Evolutionary conservation across 805 yeast genomes (phyloP), one percentile per base, ranked within the genome.

Genomic region (Isabelozyma heimii): DNA sequence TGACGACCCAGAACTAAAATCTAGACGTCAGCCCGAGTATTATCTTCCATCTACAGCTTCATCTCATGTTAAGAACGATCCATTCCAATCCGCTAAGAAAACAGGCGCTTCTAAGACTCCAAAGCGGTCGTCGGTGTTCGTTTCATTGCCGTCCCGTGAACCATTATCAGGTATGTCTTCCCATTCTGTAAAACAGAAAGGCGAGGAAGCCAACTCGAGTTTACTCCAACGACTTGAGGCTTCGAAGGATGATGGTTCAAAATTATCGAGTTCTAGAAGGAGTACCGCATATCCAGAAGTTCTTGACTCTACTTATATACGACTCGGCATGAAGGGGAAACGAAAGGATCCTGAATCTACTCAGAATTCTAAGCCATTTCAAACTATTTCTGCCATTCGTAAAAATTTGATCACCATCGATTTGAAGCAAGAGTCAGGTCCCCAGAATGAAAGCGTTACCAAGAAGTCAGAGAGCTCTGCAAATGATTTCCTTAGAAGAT

Each of bases 121-220:
- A 2, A 62, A 61, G 37, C 48, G 72, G 37, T 58, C 67, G 9
- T 67, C 76, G 1, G 60, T 65, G 4, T 72, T 66, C 48, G 72
- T 69, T 1, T 57, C 74, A 13, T 51, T 72, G 15, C 77, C 77
- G 1, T 57, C 72, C 7, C 54, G 73, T 41, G 75, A 70, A 39
- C 77, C 77, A 4, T 60, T 72, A 15, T 56, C 64, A 14, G 60
- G 37, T 24, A 16, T 42, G 28, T 20, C 43, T 4, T 38, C 40
- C 5, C 43, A 40, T 9, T 40, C 43, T 6, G 27, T 6, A 20
- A 40, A 40, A 40, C 13, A 10, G 3, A 40, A 40, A 14, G 24
- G 14, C 24, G 24, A 16, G 13, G 16, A 13, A 16, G 10, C 30
- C 7, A 14, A 33, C 17, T 27, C 44, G 26, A 42, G 26, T 27